Conservation (phyloP, 495 filamentous ascomycete genomes). For the Annulohypoxylon bovei region DNA sequence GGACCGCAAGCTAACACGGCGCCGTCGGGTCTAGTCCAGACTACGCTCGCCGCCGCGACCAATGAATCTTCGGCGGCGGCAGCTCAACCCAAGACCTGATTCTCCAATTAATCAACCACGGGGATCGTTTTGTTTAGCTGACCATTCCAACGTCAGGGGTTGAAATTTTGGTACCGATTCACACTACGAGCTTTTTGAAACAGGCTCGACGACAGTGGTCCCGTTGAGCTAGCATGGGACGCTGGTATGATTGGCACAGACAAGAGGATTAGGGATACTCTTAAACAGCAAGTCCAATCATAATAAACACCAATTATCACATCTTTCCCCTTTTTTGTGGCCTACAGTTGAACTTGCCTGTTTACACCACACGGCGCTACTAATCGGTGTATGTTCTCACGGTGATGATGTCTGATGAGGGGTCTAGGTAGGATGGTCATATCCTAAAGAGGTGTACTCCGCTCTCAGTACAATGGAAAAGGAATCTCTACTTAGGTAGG, state of each 20-base stretch:
- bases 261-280: background rate
- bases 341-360: background rate
- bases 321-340: background rate
- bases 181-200: constrained; percentile 11
- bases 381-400: background rate
- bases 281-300: constrained; percentile 7
- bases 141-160: background rate
- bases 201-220: background rate
- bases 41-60: constrained; percentile 41
- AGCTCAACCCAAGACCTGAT: constrained; percentile 33
- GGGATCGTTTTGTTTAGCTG: constrained; percentile 8
- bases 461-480: background rate
- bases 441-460: background rate
- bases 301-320: constrained; percentile 20
- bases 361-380: background rate
- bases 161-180: background rate
- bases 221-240: constrained; percentile 1
- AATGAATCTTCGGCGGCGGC: constrained; percentile 26
- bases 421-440: background rate
- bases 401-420: background rate
- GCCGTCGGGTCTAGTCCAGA: constrained; percentile 40
- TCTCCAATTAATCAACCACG: background rate
- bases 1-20: constrained; percentile 29
- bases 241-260: background rate
- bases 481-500: background rate